Evolutionary conservation across 305 asterid species (phyloP).

Genomic region (Solanum hybrid): DNA sequence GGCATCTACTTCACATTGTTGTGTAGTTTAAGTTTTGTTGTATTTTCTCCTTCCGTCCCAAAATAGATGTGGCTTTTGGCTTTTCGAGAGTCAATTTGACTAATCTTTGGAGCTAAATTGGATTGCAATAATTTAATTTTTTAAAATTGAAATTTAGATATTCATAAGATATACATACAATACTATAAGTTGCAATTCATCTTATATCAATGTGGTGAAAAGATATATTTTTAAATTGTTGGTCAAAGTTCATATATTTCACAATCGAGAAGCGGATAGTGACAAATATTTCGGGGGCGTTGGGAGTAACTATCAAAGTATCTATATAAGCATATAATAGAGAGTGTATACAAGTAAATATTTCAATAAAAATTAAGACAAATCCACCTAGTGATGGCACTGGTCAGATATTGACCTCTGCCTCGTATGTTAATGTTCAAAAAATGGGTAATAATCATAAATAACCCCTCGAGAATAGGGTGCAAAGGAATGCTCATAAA

Average conservation of each 20-base stretch:
- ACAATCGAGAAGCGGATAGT: too few relatives aligned
- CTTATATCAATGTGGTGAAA: not conserved
- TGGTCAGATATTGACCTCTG: not conserved
- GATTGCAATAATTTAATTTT: not conserved
- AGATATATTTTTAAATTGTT: not conserved
- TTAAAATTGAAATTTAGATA: not conserved
- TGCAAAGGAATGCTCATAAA: not conserved
- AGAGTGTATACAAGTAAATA: too few relatives aligned
- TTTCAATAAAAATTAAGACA: not conserved
- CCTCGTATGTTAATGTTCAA: not conserved
- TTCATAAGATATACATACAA: not conserved
- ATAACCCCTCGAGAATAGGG: not conserved
- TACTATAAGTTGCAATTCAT: not conserved
- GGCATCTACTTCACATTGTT: not conserved
- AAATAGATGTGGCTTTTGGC: not conserved
- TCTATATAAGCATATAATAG: too few relatives aligned
- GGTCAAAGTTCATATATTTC: not conserved
- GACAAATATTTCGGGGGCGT: too few relatives aligned
- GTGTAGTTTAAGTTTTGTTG: not conserved
- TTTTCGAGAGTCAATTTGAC: not conserved
- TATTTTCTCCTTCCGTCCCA: not conserved
- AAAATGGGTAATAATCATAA: not conserved
- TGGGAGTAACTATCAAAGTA: too few relatives aligned
- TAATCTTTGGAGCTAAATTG: not conserved
- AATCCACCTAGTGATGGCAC: not conserved